A percentile compares a stretch with the other conserved stretches of the same genome.
Conservation (phyloP, 2,329 filamentous ascomycete species). For the Aureobasidium sp. region DNA sequence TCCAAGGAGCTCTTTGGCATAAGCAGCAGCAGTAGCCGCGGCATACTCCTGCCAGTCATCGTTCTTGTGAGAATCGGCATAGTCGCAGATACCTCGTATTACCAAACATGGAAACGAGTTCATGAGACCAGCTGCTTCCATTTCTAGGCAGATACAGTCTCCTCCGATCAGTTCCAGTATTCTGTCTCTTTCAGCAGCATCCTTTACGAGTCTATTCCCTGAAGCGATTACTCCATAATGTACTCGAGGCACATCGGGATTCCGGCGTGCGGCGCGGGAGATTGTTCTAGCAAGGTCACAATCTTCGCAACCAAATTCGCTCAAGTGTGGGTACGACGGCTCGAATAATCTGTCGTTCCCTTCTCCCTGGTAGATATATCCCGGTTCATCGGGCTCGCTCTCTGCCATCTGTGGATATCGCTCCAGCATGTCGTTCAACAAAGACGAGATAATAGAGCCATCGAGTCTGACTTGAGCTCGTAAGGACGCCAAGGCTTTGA, state of each 20-base stretch:
- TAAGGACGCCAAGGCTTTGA: background rate
- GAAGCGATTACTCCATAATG: background rate
- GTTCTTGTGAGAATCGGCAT: conserved; percentile 19
- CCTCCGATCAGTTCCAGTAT: conserved; percentile 16
- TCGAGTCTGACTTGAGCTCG: background rate
- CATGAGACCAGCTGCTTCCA: conserved; percentile 16
- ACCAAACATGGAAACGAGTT: conserved; percentile 18
- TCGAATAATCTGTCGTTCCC: background rate
- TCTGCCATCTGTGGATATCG: too few relatives aligned
- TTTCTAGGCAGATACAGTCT: conserved; percentile 21
- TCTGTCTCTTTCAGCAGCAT: background rate
- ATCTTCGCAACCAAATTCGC: too few relatives aligned
- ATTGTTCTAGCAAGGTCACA: too few relatives aligned
- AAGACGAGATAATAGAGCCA: too few relatives aligned
- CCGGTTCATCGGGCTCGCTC: background rate
- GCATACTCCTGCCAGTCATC: conserved; percentile 18
- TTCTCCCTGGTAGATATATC: background rate
- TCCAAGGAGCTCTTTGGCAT: conserved; percentile 15
- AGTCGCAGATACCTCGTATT: conserved; percentile 18
- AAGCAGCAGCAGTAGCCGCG: conserved; percentile 14
- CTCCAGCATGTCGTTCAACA: too few relatives aligned
- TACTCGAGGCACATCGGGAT: too few relatives aligned
- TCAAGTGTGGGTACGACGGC: too few relatives aligned
- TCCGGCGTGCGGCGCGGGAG: too few relatives aligned
- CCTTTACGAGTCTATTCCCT: background rate